Conservation (phyloP, 73 alveolate genomes). For the Paraurostyla sp. region DNA sequence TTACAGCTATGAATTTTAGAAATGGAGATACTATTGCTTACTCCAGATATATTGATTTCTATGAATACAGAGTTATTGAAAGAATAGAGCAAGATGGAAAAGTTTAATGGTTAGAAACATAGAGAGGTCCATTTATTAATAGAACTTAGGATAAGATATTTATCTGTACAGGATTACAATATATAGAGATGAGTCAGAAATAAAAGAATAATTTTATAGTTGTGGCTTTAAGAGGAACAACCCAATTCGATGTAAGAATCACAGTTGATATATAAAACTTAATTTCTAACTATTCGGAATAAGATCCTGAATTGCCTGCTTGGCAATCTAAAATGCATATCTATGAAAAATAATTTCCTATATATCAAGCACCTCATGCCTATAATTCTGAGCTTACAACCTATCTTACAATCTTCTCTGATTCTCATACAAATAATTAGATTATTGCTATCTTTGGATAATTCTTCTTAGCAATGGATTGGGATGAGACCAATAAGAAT, state of each 20-base stretch:
- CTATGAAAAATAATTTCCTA: neutral
- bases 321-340: constrained; percentile 16
- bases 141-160: constrained; percentile 11
- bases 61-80: neutral
- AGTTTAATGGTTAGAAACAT: neutral
- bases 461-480: constrained; percentile 4
- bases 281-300: neutral
- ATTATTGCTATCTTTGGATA: constrained; percentile 17
- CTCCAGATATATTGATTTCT: constrained; percentile 13
- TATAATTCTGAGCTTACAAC: neutral
- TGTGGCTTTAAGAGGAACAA: neutral
- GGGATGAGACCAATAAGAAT: constrained; percentile 3
- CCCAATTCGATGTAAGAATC: neutral
- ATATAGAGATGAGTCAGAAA: neutral
- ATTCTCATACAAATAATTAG: constrained; percentile 11
- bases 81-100: neutral
- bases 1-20: neutral
- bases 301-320: neutral
- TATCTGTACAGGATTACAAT: constrained; percentile 23
- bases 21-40: neutral
- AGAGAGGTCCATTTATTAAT: constrained; percentile 21
- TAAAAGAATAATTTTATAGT: neutral
- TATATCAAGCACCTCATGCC: neutral
- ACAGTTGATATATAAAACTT: neutral
- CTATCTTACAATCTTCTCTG: neutral